These are phyloP conservation scores for Spathaspora jeffriesii DNA, from an alignment of 1,139 yeast species.

Conservation along the genomic window DNA sequence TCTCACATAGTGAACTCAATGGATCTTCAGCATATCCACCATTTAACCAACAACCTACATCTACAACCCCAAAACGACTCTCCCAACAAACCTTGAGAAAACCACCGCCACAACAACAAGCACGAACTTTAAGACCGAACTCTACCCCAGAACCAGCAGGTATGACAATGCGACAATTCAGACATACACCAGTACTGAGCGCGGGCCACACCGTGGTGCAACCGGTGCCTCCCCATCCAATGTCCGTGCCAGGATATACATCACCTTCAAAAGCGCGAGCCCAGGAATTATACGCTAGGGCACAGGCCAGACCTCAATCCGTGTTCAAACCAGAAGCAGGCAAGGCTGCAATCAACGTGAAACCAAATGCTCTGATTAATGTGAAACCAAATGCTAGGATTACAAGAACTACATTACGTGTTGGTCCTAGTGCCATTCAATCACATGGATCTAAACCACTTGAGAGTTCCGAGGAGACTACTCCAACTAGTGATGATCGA, in stretches of 20 bases:
- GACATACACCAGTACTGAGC: constrained; percentile 20
- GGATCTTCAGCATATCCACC: constrained; percentile 5
- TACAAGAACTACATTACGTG: constrained; percentile 14
- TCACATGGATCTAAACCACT: constrained; percentile 7
- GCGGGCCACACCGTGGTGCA: constrained; percentile 29
- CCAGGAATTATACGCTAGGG: constrained; percentile 51
- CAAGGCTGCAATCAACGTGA: no score
- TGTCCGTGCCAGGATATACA: constrained; percentile 37
- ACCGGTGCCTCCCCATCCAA: constrained; percentile 46
- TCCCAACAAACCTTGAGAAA: constrained; percentile 35
- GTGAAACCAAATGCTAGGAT: no score
- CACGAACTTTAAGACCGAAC: constrained; percentile 38
- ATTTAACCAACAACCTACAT: no score
- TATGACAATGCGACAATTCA: constrained; percentile 34
- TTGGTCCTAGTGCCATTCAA: constrained; percentile 8
- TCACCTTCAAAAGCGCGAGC: constrained; percentile 47
- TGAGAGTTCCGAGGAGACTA: neutral
- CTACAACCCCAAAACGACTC: constrained; percentile 13
- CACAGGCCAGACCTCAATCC: constrained; percentile 43
- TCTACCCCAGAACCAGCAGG: constrained; percentile 19
- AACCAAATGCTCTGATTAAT: no score
- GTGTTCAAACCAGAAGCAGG: constrained; percentile 29
- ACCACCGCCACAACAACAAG: constrained; percentile 18
- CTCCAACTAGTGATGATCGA: neutral
- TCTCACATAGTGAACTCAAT: constrained; percentile 34